phyloP scores from a whole-genome alignment of 208 protist species.

The Cochliopodium minus region DNA sequence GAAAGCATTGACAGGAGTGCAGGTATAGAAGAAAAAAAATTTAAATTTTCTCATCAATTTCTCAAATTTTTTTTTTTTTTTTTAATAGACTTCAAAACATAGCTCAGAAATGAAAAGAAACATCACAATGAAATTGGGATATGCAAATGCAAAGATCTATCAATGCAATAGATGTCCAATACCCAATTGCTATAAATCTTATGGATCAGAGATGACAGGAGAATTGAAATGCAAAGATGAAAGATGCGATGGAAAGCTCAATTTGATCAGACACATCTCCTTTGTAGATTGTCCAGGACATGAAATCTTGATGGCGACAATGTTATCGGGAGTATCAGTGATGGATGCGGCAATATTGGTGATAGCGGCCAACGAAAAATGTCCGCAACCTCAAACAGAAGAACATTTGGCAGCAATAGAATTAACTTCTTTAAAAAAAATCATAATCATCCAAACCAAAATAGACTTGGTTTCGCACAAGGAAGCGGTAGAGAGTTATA shows the following conservation, averaged over 20 bases:
- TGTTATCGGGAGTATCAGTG: constrained; percentile 99
- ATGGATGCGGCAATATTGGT: constrained; percentile 99
- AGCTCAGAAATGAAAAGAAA: constrained; percentile 95
- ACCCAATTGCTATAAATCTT: constrained; percentile 75
- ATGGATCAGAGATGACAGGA: constrained; percentile 63
- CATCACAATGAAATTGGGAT: constrained; percentile 99
- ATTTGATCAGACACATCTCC: constrained; percentile 77
- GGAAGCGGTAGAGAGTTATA: constrained; percentile 78
- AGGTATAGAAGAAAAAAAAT: constrained; percentile 17
- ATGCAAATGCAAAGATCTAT: constrained; percentile 98
- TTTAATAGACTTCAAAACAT: constrained; percentile 95
- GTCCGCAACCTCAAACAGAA: constrained; percentile 77
- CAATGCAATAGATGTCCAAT: constrained; percentile 52
- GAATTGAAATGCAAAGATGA: constrained; percentile 21
- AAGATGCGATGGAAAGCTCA: constrained; percentile 37
- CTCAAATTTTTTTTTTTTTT: no score
- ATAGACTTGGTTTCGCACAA: constrained; percentile 95
- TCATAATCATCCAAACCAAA: constrained; percentile 99
- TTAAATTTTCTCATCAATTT: constrained; percentile 6
- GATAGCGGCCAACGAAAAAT: constrained; percentile 94
- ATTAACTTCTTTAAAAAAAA: constrained; percentile 94
- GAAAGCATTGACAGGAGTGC: constrained; percentile 91
- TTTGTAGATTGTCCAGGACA: constrained; percentile 98
- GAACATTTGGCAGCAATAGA: constrained; percentile 98
- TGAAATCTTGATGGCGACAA: constrained; percentile 99